phyloP scores from a whole-genome alignment of 2,329 filamentous ascomycete species.

The Pseudodiploospora longispora region DNA sequence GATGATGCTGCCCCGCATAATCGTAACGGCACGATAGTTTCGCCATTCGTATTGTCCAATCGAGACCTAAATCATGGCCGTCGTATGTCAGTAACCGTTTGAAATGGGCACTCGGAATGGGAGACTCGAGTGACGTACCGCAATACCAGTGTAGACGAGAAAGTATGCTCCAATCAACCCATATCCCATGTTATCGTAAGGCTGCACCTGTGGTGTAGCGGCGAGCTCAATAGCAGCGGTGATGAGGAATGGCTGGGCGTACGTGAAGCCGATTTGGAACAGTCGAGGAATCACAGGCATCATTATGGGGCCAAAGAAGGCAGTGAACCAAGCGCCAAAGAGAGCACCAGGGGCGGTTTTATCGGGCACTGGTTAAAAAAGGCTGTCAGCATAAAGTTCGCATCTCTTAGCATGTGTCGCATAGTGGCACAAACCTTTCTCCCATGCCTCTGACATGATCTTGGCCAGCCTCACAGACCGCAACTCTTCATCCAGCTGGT shows the following conservation, averaged over 20 bases:
- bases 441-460: slow-evolving; percentile 13
- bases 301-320: slow-evolving; percentile 7
- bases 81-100: no score
- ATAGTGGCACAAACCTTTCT: slow-evolving; percentile 8
- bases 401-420: no score
- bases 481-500: slow-evolving; percentile 14
- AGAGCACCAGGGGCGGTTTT: slow-evolving; percentile 10
- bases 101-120: background rate
- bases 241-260: slow-evolving; percentile 19
- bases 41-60: slow-evolving; percentile 17
- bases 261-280: slow-evolving; percentile 17
- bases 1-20: slow-evolving; percentile 19
- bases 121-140: slow-evolving; percentile 8
- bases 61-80: slow-evolving; percentile 9
- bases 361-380: slow-evolving; percentile 9
- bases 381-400: no score
- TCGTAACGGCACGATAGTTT: slow-evolving; percentile 15
- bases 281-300: slow-evolving; percentile 11
- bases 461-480: slow-evolving; percentile 10
- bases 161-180: slow-evolving; percentile 20
- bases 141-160: slow-evolving; percentile 18
- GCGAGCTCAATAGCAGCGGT: slow-evolving; percentile 13
- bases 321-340: slow-evolving; percentile 7
- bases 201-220: slow-evolving; percentile 10
- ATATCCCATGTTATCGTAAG: slow-evolving; percentile 15